Conservation (phyloP, 768 basidiomycete genomes). For the Antrodiella citrinella region DNA sequence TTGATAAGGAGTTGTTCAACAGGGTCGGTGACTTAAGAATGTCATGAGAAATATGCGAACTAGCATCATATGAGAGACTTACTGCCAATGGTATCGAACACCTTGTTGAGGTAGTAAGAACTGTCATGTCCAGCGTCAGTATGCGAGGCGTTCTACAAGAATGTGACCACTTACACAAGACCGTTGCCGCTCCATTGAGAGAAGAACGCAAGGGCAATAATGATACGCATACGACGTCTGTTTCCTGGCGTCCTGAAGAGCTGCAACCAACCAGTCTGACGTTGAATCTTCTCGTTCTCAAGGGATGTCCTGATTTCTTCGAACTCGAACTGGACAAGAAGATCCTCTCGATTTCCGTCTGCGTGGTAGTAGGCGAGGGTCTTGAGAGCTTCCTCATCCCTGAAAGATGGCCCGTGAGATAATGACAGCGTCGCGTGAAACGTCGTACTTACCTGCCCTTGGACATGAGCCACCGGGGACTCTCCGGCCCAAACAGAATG, state of each 20-base stretch:
- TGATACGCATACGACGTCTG: slow-evolving; percentile 24
- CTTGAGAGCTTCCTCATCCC: slow-evolving; percentile 38
- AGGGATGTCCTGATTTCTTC: slow-evolving; percentile 30
- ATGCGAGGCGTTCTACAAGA: too few relatives aligned
- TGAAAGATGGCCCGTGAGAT: slow-evolving; percentile 2
- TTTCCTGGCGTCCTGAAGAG: slow-evolving; percentile 28
- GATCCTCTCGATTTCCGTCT: slow-evolving; percentile 31
- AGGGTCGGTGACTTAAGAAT: slow-evolving; percentile 20
- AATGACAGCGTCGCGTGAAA: slow-evolving; percentile 3
- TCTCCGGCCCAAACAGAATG: slow-evolving; percentile 29
- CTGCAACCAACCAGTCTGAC: slow-evolving; percentile 1
- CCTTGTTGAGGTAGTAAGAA: slow-evolving; percentile 12
- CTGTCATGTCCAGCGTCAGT: too few relatives aligned
- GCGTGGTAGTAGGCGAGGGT: slow-evolving; percentile 52
- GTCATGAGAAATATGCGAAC: too few relatives aligned
- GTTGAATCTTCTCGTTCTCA: slow-evolving; percentile 18
- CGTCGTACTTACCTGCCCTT: slow-evolving; percentile 22
- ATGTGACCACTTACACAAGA: slow-evolving; percentile 11
- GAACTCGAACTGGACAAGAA: slow-evolving; percentile 21
- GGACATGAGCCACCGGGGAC: slow-evolving; percentile 31
- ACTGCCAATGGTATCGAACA: slow-evolving; percentile 25
- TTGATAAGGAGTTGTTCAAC: slow-evolving; percentile 10
- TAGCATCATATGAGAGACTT: slow-evolving; percentile 32
- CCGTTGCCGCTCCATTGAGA: slow-evolving; percentile 27
- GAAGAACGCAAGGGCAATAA: slow-evolving; percentile 24